phyloP scores from a whole-genome alignment of 2,329 filamentous ascomycete species.

The Fusarium heterosporum region DNA sequence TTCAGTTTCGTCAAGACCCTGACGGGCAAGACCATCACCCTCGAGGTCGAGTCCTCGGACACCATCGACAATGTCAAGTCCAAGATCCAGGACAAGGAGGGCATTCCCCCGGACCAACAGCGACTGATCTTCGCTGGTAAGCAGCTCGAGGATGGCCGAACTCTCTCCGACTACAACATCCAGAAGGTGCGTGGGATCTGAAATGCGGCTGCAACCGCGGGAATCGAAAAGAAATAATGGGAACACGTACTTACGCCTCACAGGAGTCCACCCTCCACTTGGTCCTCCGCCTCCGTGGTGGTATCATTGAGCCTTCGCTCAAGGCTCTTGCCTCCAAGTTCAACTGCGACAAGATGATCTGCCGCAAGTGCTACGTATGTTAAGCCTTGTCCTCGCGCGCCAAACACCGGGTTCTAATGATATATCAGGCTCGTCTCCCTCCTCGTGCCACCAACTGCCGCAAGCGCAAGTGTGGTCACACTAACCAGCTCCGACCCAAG shows the following conservation, averaged over 20 bases:
- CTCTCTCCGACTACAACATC: slow-evolving; percentile 98
- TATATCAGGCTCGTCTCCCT: slow-evolving; percentile 79
- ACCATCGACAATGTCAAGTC: slow-evolving; percentile 99
- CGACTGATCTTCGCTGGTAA: slow-evolving; percentile 99
- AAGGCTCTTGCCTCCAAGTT: slow-evolving; percentile 99
- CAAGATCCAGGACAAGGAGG: slow-evolving; percentile 99
- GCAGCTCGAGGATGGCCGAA: slow-evolving; percentile 98
- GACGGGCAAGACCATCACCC: slow-evolving; percentile 99
- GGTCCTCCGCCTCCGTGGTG: slow-evolving; percentile 98
- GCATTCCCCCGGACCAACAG: slow-evolving; percentile 97
- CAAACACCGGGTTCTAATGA: slow-evolving; percentile 2
- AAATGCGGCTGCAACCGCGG: slow-evolving; percentile 13
- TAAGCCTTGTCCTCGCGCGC: not conserved
- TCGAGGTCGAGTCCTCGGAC: slow-evolving; percentile 98
- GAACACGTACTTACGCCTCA: slow-evolving; percentile 49
- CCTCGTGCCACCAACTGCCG: slow-evolving; percentile 99
- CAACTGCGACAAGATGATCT: slow-evolving; percentile 99
- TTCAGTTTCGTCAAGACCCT: slow-evolving; percentile 99
- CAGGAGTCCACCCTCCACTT: slow-evolving; percentile 98
- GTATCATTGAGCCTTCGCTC: slow-evolving; percentile 98
- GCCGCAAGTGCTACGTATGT: slow-evolving; percentile 99
- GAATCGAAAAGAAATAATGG: not conserved
- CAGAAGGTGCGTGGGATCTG: slow-evolving; percentile 79
- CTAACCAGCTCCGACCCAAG: slow-evolving; percentile 99
- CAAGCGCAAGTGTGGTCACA: slow-evolving; percentile 99